Base-by-base conservation (phyloP, 495 filamentous ascomycete species). In the Xylaria bambusicola region DNA sequence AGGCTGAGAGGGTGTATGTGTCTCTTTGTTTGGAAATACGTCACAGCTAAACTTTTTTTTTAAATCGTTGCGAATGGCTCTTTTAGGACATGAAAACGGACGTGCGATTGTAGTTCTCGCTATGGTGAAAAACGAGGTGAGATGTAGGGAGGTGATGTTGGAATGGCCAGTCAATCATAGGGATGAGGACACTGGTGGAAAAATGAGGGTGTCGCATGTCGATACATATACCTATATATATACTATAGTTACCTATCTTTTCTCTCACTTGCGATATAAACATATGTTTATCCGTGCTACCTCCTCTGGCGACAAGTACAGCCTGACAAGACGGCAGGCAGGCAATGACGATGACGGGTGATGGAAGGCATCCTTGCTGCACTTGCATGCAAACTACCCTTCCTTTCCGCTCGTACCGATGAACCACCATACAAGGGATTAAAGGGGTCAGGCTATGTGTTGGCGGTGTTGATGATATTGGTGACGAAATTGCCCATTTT, bases 331-430 rank as follows among this genome's bases (percentile, higher is more conserved):
- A 5, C n/a, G n/a, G n/a, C 10, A 50, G 29, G 40, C n/a, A 17
- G 51, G 35, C 18, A 44, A 51, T 42, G 56, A 58, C 46, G 56
- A n/a, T n/a, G n/a, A 58, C 38, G 55, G 35, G 23, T 20, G 27
- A 52, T 12, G 50, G 27, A 26, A 44, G 18, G 26, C 29, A 36
- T 15, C 47, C 9, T 6, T 3, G 1, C 10, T 20, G 29, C 45
- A 56, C 27, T 15, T 18, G 23, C 40, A 45, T 45, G 52, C 41
- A 56, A 36, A 45, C 41, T 17, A 41, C 52, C 18, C 52, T 33
- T 56, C 52, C 18, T 36, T 56, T 17, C 4, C 21, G 7, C 7
- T 40, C 20, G 35, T 26, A 52, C 36, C 33, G 38, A 17, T 35
- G 29, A 24, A 52, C 17, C 50, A n/a, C n/a, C n/a, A n/a, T n/a